phyloP scores from a whole-genome alignment of 1,284 basidiomycete species.

The Malassezia arunalokei region DNA sequence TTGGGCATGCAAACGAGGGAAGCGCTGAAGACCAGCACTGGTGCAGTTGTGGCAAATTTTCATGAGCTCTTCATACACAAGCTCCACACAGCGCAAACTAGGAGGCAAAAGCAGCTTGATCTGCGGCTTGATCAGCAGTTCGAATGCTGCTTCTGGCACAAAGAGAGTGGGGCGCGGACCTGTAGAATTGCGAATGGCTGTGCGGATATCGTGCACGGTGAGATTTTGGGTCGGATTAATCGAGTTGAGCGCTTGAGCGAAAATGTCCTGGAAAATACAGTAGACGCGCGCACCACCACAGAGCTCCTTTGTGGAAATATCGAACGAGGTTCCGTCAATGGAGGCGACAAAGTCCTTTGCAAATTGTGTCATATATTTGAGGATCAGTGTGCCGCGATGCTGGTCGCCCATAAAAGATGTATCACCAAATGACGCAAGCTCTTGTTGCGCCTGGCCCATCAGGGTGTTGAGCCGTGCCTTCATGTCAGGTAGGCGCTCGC shows the following conservation, averaged over 20 bases:
- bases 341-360: conserved; percentile 93
- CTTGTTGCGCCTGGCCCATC: conserved; percentile 98
- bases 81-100: conserved; percentile 83
- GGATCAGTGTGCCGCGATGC: conserved; percentile 55
- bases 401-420: conserved; percentile 81
- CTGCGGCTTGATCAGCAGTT: conserved; percentile 93
- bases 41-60: conserved; percentile 99
- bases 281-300: conserved; percentile 96
- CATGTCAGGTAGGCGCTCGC: conserved; percentile 98
- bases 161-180: conserved; percentile 91
- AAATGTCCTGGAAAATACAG: conserved; percentile 99
- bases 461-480: conserved; percentile 94
- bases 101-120: conserved; percentile 92
- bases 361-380: conserved; percentile 94
- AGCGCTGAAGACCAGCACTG: conserved; percentile 81
- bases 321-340: conserved; percentile 93
- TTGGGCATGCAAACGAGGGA: conserved; percentile 83
- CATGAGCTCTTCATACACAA: conserved; percentile 97
- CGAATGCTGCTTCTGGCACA: conserved; percentile 93
- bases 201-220: conserved; percentile 87
- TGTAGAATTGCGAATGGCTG: conserved; percentile 94
- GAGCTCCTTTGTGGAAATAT: conserved; percentile 95
- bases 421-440: conserved; percentile 90
- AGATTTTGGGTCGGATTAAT: conserved; percentile 86
- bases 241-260: conserved; percentile 76